Evolutionary conservation across 176 grass and related monocot genomes (phyloP).

Genomic region (Dactylis glomerata): DNA sequence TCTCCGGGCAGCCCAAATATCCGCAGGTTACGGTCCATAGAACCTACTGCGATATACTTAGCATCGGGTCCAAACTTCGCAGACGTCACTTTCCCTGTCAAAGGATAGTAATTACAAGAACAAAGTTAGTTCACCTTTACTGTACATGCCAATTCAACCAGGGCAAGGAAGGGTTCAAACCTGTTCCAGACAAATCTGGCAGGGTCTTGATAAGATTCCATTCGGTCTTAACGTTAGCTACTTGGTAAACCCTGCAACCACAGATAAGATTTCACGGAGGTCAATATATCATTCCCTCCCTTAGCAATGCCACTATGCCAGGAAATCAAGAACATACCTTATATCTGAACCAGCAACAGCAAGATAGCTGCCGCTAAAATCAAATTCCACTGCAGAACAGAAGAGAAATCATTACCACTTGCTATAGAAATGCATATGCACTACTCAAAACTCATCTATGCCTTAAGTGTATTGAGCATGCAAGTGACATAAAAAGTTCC

Average conservation of each 20-base stretch:
- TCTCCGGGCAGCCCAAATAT: slow-evolving; percentile 94
- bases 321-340: slow-evolving; percentile 47
- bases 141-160: neutral
- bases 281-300: neutral
- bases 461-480: neutral
- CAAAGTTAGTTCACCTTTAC: neutral
- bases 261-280: slow-evolving; percentile 4
- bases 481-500: neutral
- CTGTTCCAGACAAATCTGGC: slow-evolving; percentile 97
- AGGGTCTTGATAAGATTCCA: slow-evolving; percentile 97
- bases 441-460: slow-evolving; percentile 1
- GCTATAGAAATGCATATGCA: neutral
- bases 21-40: slow-evolving; percentile 94
- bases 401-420: neutral
- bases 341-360: slow-evolving; percentile 85
- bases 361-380: slow-evolving; percentile 95
- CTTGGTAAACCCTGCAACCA: slow-evolving; percentile 84
- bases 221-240: slow-evolving; percentile 87
- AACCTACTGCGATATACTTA: slow-evolving; percentile 79
- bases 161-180: slow-evolving; percentile 21
- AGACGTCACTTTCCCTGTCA: slow-evolving; percentile 71
- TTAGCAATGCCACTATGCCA: neutral
- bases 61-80: slow-evolving; percentile 88
- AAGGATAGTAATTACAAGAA: slow-evolving; percentile 4
- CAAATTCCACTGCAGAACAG: slow-evolving; percentile 85